Base-by-base conservation (phyloP, 2,329 filamentous ascomycete genomes). In the Arthrinium phaeospermum region DNA sequence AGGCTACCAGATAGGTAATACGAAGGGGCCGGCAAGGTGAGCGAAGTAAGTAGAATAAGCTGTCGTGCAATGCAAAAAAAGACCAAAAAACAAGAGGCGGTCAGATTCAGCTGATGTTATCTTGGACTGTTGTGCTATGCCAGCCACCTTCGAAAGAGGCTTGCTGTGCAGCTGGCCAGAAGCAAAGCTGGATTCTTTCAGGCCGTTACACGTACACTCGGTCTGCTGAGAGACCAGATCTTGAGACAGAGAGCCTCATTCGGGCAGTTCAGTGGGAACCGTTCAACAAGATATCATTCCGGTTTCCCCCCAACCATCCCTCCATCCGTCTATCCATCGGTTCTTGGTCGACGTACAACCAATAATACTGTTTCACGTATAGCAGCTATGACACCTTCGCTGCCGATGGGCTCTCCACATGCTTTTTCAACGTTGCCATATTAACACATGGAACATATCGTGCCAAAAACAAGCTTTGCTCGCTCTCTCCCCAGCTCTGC, bases 331-430 rank as follows among this genome's bases (percentile, higher is more conserved):
- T 10, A 30, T 22, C 27, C 51, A 30, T 34, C 51, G 13, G 27
- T 57, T 61, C 46, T 49, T 49, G 19, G 57, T 13, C 19, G 57
- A n/a, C 57, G 57, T 64, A 64, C 57, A n/a, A 41, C 57, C 19
- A 64, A 64, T 64, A 64, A 64, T 41, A 64, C 34, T 41, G 57
- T 64, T 41, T 64, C 34, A 64, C 57, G 57, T 64, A 64, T 41
- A 64, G 53, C 30, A 41, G 57, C 57, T 64, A 64, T 64, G 57
- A 64, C 57, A 64, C 34, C 22, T 41, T 64, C 57, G 34, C 57
- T 41, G 34, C 57, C 57, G 57, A 22, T 41, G 57, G n/a, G 57
- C 57, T 41, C 57, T 41, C 57, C 57, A 64, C 57, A 64, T 64
- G 57, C 57, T 37, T 64, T 64, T 64, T 57, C 57, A 64, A 41